Percentiles rank a stretch among this genome's conserved stretches.
Evolutionary conservation across 2,329 filamentous ascomycete species (phyloP).

Genomic region (Huntiella abstrusa): DNA sequence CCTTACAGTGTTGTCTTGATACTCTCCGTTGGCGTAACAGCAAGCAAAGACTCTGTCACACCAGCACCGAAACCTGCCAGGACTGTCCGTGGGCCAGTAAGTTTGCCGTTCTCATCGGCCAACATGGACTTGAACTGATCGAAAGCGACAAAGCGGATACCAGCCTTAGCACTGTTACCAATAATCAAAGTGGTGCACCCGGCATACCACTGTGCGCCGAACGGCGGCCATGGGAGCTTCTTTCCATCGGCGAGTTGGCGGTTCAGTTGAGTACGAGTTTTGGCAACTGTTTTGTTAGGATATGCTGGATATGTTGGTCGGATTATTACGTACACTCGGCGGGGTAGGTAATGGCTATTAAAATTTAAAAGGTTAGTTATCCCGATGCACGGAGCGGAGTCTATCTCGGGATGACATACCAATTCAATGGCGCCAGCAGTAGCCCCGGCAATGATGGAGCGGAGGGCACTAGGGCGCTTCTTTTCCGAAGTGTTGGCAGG

Average conservation of each 20-base stretch:
- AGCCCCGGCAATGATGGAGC: constrained; percentile 80
- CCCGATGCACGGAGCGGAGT: not conserved
- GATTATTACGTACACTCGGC: constrained; percentile 50
- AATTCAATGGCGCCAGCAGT: constrained; percentile 93
- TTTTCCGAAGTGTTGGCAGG: constrained; percentile 1
- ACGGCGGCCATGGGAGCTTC: constrained; percentile 88
- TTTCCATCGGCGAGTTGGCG: constrained; percentile 58
- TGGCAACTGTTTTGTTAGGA: constrained; percentile 46
- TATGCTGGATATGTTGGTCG: not conserved
- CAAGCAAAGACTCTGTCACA: constrained; percentile 79
- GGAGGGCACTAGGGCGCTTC: constrained; percentile 54
- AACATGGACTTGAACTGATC: constrained; percentile 81
- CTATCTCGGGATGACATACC: constrained; percentile 25
- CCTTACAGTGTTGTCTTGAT: constrained; percentile 85
- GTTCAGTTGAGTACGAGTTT: constrained; percentile 89
- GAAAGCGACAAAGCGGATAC: constrained; percentile 89
- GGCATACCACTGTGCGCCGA: constrained; percentile 89
- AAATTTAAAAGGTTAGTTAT: constrained; percentile 2
- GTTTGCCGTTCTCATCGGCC: constrained; percentile 66
- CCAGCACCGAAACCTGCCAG: constrained; percentile 88
- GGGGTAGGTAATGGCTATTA: constrained; percentile 65
- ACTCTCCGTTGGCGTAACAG: constrained; percentile 91
- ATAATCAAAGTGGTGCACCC: constrained; percentile 94
- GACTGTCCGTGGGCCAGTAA: constrained; percentile 78
- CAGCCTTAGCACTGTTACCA: constrained; percentile 90